Base-by-base conservation (phyloP, 2,329 filamentous ascomycete genomes). In the Botrytis porri region DNA sequence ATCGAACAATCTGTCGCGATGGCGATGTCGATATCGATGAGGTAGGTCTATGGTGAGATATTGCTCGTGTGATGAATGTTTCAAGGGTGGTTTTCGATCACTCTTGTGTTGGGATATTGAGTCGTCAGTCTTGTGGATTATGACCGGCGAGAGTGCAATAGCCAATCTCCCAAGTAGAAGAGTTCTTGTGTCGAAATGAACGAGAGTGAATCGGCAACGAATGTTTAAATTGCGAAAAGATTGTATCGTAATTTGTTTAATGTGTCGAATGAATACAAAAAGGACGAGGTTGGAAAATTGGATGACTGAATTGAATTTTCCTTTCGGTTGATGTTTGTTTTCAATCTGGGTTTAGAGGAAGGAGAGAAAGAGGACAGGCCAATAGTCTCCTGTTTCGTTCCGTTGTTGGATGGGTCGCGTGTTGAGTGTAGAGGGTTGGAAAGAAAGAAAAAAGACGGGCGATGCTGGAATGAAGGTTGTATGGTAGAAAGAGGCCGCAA, bases 381-480 rank as follows among this genome's bases (percentile, higher is more conserved):
- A 51, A 65, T 43, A 65, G 29, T 71, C 29, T 71, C 61, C 59
- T 71, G 48, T 43, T 71, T 71, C 37, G 66, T 57, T 57, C 41
- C 29, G 70, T 25, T 39, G 43, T 64, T 51, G 57, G 39, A 29
- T 69, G 29, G 12, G 22, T 51, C 3, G 48, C 14, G 48, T 12
- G 48, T 51, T 12, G 48, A 18, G 48, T 12, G 51, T 39, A 48
- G 63, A 39, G 29, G 32, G n/a, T 39, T 25, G 48, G 10, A 25
- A 14, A 22, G n/a, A 12, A 14, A 12, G 14, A 12, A 43, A 18
- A 59, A 66, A 71, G 65, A 41, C 35, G 48, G 61, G 37, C 29
- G 70, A 66, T 66, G 70, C 22, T 59, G 70, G 61, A 71, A 71
- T 71, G 70, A 66, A 66, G 70, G 61, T 59, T 45, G 57, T 59